Percentiles rank a stretch among this genome's conserved stretches.
Conservation (phyloP, 495 filamentous ascomycete species). For the Schizothecium vesticola region DNA sequence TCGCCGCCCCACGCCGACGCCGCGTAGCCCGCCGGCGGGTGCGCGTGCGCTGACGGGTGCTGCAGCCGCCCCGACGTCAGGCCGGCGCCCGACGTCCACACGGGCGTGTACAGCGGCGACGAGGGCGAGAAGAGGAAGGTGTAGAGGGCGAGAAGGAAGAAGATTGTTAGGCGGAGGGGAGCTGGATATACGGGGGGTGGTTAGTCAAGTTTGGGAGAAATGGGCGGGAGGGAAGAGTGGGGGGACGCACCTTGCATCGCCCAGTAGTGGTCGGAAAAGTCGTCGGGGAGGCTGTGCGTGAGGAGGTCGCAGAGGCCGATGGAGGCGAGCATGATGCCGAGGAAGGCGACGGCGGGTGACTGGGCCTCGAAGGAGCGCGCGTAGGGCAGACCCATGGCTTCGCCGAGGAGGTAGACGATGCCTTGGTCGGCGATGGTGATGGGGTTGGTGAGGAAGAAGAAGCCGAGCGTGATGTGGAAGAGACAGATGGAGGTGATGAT, state of each 20-base stretch:
- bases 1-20: slow-evolving; percentile 41
- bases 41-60: slow-evolving; percentile 25
- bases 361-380: slow-evolving; percentile 54
- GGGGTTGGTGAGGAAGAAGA: slow-evolving; percentile 73
- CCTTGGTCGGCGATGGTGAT: slow-evolving; percentile 67
- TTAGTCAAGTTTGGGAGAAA: not conserved
- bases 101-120: slow-evolving; percentile 30
- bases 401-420: slow-evolving; percentile 75
- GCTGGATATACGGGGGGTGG: slow-evolving; percentile 29
- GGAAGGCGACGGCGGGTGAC: slow-evolving; percentile 64
- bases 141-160: slow-evolving; percentile 62
- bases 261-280: slow-evolving; percentile 63
- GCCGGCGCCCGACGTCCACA: not conserved
- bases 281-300: slow-evolving; percentile 64
- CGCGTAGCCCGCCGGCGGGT: slow-evolving; percentile 21
- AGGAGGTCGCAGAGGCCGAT: slow-evolving; percentile 68
- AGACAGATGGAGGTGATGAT: slow-evolving; percentile 74
- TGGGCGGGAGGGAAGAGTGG: not conserved
- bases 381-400: slow-evolving; percentile 64
- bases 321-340: slow-evolving; percentile 61
- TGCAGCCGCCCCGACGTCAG: not conserved
- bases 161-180: slow-evolving; percentile 58
- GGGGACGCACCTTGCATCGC: slow-evolving; percentile 46
- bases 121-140: slow-evolving; percentile 53
- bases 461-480: slow-evolving; percentile 75